phyloP scores from a whole-genome alignment of 257 asterid genomes.

The Solanum bulbocastanum region DNA sequence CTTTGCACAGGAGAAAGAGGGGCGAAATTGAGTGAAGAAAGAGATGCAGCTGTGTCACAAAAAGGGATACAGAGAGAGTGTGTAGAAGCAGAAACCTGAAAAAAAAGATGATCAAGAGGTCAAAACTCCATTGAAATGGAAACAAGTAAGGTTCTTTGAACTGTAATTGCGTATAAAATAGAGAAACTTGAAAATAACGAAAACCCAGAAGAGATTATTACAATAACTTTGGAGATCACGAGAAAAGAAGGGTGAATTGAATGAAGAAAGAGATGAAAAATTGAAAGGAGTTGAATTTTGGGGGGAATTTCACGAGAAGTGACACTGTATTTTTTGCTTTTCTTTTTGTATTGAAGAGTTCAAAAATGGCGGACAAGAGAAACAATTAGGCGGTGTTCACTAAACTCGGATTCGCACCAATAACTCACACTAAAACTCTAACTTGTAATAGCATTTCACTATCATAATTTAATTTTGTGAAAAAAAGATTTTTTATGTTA shows the following conservation, averaged over 20 bases:
- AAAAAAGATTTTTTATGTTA: too few species aligned
- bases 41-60: not conserved
- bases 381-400: not conserved
- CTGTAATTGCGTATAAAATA: not conserved
- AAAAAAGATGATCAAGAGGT: not conserved
- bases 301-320: constrained; percentile 8
- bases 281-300: not conserved
- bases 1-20: not conserved
- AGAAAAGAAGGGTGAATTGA: constrained; percentile 11
- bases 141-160: not conserved
- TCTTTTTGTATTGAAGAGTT: not conserved
- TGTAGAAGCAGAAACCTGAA: not conserved
- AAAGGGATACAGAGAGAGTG: not conserved
- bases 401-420: too few species aligned
- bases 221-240: constrained; percentile 5
- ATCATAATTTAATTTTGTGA: fast-evolving
- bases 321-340: not conserved
- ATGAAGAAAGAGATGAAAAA: constrained; percentile 11
- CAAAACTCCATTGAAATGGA: not conserved
- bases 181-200: not conserved
- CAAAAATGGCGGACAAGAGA: not conserved
- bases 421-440: too few species aligned
- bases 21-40: not conserved
- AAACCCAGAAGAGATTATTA: not conserved
- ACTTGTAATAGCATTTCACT: too few species aligned